Conservation (phyloP, 2,329 filamentous ascomycete species). For the Diplodia corticola region DNA sequence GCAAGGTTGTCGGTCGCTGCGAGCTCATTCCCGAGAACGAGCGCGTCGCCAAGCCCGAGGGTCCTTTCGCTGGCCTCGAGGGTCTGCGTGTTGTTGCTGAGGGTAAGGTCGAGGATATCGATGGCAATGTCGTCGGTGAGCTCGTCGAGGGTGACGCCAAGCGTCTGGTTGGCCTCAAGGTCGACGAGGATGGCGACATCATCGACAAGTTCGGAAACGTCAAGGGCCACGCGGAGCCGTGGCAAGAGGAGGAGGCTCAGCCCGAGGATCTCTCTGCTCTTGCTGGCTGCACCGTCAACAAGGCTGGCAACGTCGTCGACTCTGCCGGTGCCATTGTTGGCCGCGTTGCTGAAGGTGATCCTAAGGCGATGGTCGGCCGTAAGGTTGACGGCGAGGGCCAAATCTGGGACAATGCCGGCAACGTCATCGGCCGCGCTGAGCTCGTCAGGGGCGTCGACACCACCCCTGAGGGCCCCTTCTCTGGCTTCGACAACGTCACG, state of each 20-base stretch:
- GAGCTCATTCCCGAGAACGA: conserved; percentile 69
- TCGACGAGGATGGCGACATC: conserved; percentile 64
- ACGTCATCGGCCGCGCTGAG: conserved; percentile 61
- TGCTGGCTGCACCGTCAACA: conserved; percentile 64
- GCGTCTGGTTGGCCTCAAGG: conserved; percentile 58
- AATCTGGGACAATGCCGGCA: conserved; percentile 64
- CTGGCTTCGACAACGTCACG: conserved; percentile 58
- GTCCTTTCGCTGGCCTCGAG: conserved; percentile 52
- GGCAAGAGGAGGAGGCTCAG: conserved; percentile 49
- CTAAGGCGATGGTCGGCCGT: conserved; percentile 57
- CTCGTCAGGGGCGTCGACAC: conserved; percentile 54
- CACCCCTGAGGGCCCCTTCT: conserved; percentile 58
- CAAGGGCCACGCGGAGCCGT: conserved; percentile 60
- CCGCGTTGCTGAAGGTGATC: conserved; percentile 58
- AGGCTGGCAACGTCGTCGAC: conserved; percentile 63
- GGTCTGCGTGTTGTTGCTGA: conserved; percentile 50
- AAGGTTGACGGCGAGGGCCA: conserved; percentile 64
- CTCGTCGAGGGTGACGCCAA: conserved; percentile 62
- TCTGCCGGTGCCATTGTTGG: conserved; percentile 59
- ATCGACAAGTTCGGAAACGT: conserved; percentile 63
- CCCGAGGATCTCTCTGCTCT: conserved; percentile 60
- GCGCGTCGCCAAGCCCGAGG: conserved; percentile 53
- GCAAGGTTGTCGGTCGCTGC: conserved; percentile 67
- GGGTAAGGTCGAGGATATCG: conserved; percentile 52
- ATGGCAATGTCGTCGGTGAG: conserved; percentile 53